These are phyloP conservation scores for Casuarina equisetifolia DNA, from an alignment of 306 rosid genomes.

Conservation along the genomic window DNA sequence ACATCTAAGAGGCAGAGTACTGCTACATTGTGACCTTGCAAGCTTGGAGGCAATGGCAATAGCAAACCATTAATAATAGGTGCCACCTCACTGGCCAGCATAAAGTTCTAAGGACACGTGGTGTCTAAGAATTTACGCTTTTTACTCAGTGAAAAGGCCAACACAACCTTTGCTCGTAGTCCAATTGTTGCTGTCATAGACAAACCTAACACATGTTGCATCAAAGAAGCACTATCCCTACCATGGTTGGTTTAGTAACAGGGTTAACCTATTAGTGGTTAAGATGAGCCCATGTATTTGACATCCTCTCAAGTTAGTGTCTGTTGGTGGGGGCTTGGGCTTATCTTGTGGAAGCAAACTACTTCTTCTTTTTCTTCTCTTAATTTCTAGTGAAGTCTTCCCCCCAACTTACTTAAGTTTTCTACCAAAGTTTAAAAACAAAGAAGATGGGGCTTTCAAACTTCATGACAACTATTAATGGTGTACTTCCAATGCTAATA, in stretches of 20 bases:
- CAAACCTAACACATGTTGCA: constrained; percentile 51
- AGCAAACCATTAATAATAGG: constrained; percentile 28
- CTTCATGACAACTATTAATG: constrained; percentile 54
- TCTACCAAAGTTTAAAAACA: not conserved
- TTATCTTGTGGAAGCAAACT: not conserved
- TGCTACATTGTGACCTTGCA: too few species aligned
- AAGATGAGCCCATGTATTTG: not conserved
- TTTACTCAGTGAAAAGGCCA: constrained; percentile 28
- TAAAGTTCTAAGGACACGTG: constrained; percentile 43
- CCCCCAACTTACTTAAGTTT: too few species aligned
- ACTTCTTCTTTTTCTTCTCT: not conserved
- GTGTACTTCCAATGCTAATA: constrained; percentile 58
- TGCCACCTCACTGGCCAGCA: constrained; percentile 40
- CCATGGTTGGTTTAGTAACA: constrained; percentile 26
- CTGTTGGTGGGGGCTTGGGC: not conserved
- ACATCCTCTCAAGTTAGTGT: not conserved
- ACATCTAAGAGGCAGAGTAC: too few species aligned
- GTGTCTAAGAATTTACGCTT: constrained; percentile 18
- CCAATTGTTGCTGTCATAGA: not conserved
- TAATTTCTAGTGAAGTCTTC: too few species aligned
- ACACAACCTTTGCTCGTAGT: not conserved
- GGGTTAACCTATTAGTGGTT: constrained; percentile 31
- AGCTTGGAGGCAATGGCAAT: too few species aligned
- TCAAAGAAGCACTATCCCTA: constrained; percentile 29
- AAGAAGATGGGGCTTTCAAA: constrained; percentile 69